phyloP scores from a whole-genome alignment of 371 early-diverging fungal genomes.

The Mortierella sp. region DNA sequence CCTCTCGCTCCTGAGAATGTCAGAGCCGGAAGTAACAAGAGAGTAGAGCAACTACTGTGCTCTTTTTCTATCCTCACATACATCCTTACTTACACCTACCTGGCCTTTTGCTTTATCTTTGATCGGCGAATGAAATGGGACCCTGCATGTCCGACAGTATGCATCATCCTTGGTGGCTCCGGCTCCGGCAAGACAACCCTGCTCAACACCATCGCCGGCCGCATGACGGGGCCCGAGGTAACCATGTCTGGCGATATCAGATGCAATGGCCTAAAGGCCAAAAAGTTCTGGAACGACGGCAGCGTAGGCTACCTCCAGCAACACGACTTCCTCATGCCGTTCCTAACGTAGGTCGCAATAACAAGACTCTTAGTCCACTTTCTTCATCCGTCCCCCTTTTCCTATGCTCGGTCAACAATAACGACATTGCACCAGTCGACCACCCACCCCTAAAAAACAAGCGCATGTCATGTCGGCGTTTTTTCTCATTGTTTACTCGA shows the following conservation, averaged over 20 bases:
- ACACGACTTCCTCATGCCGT: slow-evolving; percentile 49
- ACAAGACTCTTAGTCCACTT: not conserved
- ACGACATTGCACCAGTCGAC: not conserved
- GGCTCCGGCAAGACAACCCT: slow-evolving; percentile 53
- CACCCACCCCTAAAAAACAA: not conserved
- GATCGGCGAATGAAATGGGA: not conserved
- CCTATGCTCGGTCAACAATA: not conserved
- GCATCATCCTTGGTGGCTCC: slow-evolving; percentile 52
- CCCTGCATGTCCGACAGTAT: slow-evolving; percentile 28
- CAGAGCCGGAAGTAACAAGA: not conserved
- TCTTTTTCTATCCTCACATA: not conserved
- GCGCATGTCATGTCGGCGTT: not conserved
- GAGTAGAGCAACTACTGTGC: not conserved
- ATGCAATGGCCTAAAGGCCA: slow-evolving; percentile 49
- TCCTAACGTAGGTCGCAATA: slow-evolving; percentile 38
- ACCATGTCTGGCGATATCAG: slow-evolving; percentile 36
- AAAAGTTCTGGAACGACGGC: slow-evolving; percentile 54
- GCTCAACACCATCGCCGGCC: slow-evolving; percentile 50
- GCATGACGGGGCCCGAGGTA: slow-evolving; percentile 48
- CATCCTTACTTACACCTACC: too few species aligned
- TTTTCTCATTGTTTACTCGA: not conserved
- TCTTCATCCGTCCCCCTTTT: not conserved
- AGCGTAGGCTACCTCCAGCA: slow-evolving; percentile 55
- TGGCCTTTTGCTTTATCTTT: too few species aligned
- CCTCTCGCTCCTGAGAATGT: not conserved